Conservation (phyloP, 805 yeast species). For the Pichia pseudocactophila region DNA sequence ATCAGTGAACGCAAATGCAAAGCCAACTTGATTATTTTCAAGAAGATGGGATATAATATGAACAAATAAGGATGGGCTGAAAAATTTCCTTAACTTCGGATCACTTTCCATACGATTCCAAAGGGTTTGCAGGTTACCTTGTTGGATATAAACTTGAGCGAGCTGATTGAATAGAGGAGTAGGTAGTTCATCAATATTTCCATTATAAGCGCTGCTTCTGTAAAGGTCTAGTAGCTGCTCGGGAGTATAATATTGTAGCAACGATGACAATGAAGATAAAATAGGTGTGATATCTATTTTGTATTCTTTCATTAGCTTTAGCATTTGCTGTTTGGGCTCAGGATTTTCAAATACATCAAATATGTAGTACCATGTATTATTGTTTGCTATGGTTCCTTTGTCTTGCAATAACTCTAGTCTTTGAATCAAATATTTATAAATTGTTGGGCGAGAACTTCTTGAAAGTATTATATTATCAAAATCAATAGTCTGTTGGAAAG, state of each 20-base stretch:
- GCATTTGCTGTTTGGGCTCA: conserved; percentile 14
- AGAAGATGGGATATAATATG: conserved; percentile 18
- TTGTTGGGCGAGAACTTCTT: conserved; percentile 10
- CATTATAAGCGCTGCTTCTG: conserved; percentile 9
- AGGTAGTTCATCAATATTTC: conserved; percentile 5
- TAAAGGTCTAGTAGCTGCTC: conserved; percentile 14
- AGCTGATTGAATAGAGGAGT: conserved; percentile 18
- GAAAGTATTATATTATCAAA: conserved; percentile 22
- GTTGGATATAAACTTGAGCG: conserved; percentile 14
- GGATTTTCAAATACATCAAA: conserved; percentile 15
- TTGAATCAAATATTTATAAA: conserved; percentile 14
- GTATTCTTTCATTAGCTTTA: conserved; percentile 19
- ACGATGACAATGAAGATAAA: conserved; percentile 11
- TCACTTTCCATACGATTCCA: conserved; percentile 12
- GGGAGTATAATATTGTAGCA: conserved; percentile 12
- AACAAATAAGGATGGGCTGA: conserved; percentile 6
- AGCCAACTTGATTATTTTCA: conserved; percentile 15
- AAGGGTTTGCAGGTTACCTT: conserved; percentile 13
- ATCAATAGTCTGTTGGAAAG: conserved; percentile 19
- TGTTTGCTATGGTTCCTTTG: conserved; percentile 14
- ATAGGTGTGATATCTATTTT: conserved; percentile 19
- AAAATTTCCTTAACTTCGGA: neutral
- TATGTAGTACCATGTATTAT: conserved; percentile 24
- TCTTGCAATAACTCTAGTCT: conserved; percentile 14
- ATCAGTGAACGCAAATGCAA: conserved; percentile 20